Evolutionary conservation across 257 asterid genomes (phyloP).

Genomic region (Orobanche coerulescens): DNA sequence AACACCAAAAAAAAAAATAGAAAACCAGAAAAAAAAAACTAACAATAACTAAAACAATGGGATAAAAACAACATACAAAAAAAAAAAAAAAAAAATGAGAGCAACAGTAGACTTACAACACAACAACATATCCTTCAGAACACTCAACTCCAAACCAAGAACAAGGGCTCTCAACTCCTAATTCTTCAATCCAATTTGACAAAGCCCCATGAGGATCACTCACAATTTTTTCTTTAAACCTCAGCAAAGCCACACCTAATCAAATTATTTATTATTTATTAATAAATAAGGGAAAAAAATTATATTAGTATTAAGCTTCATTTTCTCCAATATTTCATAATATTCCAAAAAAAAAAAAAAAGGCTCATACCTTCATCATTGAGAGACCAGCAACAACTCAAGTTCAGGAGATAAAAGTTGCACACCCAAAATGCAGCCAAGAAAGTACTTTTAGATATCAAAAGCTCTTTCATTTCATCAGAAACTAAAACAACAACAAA

Average conservation of each 20-base stretch:
- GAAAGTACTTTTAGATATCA: constrained; percentile 25
- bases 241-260: constrained; percentile 66
- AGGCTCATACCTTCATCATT: constrained; percentile 61
- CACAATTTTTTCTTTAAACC: constrained; percentile 43
- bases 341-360: constrained; percentile 20
- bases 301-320: constrained; percentile 25
- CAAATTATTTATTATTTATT: constrained; percentile 12
- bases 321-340: constrained; percentile 27
- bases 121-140: constrained; percentile 53
- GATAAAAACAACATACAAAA: neutral
- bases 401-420: constrained; percentile 26
- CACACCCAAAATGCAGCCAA: constrained; percentile 18
- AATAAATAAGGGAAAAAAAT: neutral
- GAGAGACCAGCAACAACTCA: constrained; percentile 35
- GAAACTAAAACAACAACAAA: constrained; percentile 23
- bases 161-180: constrained; percentile 63
- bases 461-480: constrained; percentile 31
- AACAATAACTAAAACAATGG: too few species aligned
- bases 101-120: constrained; percentile 43
- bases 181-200: constrained; percentile 66
- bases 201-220: constrained; percentile 71
- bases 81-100: constrained; percentile 12
- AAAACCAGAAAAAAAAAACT: too few species aligned
- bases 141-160: constrained; percentile 81
- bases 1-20: too few species aligned